Conservation (phyloP, 2,329 filamentous ascomycete genomes). For the Pleomassaria siparia region DNA sequence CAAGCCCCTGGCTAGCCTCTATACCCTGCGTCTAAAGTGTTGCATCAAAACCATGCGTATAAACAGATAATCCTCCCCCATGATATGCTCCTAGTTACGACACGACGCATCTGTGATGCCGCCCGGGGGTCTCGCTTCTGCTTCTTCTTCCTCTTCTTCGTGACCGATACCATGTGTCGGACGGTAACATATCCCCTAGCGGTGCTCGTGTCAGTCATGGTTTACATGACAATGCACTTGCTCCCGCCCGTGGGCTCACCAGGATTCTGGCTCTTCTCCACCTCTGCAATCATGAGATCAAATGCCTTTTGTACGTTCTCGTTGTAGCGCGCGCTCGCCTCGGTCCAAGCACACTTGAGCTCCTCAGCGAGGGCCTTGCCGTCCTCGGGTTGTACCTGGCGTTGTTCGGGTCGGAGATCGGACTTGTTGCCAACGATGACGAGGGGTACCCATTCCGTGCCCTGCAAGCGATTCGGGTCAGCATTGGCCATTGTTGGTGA, state of each 20-base stretch:
- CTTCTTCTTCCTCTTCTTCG: neutral
- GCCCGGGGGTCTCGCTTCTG: too few relatives aligned
- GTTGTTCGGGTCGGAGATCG: conserved; percentile 87
- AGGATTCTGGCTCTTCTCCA: conserved; percentile 92
- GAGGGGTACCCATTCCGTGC: conserved; percentile 87
- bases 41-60: neutral
- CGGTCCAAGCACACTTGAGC: conserved; percentile 90
- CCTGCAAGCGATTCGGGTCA: conserved; percentile 54
- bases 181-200: too few relatives aligned
- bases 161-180: neutral
- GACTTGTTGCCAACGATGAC: conserved; percentile 97
- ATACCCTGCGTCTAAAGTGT: conserved; percentile 2
- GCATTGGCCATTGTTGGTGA: neutral
- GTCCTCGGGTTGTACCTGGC: conserved; percentile 84
- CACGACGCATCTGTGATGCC: neutral
- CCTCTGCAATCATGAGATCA: conserved; percentile 89
- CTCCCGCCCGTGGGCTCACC: conserved; percentile 76
- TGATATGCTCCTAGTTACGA: neutral
- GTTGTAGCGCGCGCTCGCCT: conserved; percentile 91
- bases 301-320: conserved; percentile 93
- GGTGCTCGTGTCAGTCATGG: neutral
- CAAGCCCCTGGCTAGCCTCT: neutral
- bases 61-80: neutral
- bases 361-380: conserved; percentile 83
- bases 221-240: conserved; percentile 85